These are phyloP conservation scores for Leishmania gerbilli DNA, from an alignment of 208 protist genomes.

Conservation along the genomic window DNA sequence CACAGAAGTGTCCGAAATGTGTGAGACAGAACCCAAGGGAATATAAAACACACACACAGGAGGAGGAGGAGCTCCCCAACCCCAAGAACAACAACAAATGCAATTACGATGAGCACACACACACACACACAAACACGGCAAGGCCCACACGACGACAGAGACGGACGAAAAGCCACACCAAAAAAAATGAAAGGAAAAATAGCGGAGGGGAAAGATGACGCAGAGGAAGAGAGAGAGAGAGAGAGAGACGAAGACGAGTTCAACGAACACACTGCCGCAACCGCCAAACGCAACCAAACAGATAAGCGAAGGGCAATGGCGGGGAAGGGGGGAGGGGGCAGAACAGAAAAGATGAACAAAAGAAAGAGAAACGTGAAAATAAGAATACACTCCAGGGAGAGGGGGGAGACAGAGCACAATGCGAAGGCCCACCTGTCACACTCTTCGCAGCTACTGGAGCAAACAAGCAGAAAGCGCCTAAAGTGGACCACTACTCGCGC, in stretches of 20 bases:
- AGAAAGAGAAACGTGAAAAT: background rate
- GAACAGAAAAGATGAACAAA: background rate
- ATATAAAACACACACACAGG: background rate
- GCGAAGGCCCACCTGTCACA: background rate
- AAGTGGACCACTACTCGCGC: background rate
- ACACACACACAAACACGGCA: background rate
- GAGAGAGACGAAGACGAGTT: background rate
- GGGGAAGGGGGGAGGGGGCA: slow-evolving; percentile 1
- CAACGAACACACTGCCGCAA: background rate
- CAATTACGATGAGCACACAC: background rate
- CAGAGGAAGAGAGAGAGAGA: background rate
- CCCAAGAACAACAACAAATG: background rate
- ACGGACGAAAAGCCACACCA: background rate
- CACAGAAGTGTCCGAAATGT: background rate
- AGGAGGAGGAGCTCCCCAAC: background rate
- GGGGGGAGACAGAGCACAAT: background rate
- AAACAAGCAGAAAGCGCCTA: background rate
- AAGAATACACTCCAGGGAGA: background rate
- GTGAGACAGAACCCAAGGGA: background rate
- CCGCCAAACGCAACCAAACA: background rate
- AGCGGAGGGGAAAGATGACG: background rate
- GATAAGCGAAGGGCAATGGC: background rate
- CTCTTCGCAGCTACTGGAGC: background rate
- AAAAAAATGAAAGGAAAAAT: background rate
- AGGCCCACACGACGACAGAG: background rate